Evolutionary conservation across 1,284 basidiomycete species (phyloP).

Genomic region (Moniliella sp.): DNA sequence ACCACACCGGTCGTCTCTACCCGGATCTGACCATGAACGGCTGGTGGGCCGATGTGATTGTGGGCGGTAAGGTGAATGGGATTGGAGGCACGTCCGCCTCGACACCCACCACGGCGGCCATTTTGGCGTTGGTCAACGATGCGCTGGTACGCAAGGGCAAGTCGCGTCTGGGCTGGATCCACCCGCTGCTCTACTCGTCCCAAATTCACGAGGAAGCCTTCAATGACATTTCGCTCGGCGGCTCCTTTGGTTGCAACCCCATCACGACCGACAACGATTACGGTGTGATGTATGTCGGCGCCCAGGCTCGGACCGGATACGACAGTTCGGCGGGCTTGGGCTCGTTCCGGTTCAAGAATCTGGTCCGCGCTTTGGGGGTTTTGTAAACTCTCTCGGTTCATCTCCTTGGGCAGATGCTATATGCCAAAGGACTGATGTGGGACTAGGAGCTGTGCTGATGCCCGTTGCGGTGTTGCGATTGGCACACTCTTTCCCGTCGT

Average conservation of each 20-base stretch:
- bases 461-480: too few relatives aligned
- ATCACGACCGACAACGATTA: not conserved
- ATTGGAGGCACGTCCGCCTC: constrained; percentile 5
- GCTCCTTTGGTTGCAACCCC: not conserved
- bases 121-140: constrained; percentile 5
- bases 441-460: too few relatives aligned
- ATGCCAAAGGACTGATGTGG: too few relatives aligned
- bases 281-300: too few relatives aligned
- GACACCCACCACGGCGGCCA: constrained; percentile 2
- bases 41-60: not conserved
- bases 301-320: constrained; percentile 1
- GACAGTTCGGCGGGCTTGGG: constrained; percentile 1
- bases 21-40: constrained; percentile 6
- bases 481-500: too few relatives aligned
- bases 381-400: too few relatives aligned
- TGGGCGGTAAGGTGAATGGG: not conserved
- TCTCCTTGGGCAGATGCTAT: too few relatives aligned
- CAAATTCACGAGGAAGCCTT: constrained; percentile 1
- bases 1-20: constrained; percentile 3
- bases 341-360: not conserved
- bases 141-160: constrained; percentile 1
- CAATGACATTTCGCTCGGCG: constrained; percentile 5
- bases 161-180: constrained; percentile 3
- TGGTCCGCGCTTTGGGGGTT: not conserved
- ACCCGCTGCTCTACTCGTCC: constrained; percentile 4